phyloP scores from a whole-genome alignment of 2,329 filamentous ascomycete species.

The Trichoderma sp. region DNA sequence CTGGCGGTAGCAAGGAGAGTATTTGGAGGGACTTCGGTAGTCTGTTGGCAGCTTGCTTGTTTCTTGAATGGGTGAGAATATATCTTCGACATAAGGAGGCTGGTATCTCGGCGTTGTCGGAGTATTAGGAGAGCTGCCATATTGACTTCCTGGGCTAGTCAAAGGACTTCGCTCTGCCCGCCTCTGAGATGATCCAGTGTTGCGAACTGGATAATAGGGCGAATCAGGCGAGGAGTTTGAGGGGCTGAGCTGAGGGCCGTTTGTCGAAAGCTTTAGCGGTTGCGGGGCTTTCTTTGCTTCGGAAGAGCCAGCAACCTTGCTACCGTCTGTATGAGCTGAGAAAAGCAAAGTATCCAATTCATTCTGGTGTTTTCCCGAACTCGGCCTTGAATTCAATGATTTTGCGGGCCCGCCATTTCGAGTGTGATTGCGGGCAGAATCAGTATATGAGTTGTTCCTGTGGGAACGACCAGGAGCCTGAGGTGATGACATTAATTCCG shows the following conservation, averaged over 20 bases:
- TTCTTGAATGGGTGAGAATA: constrained; percentile 21
- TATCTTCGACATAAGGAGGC: constrained; percentile 35
- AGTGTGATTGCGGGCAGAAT: too few relatives aligned
- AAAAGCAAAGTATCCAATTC: not conserved
- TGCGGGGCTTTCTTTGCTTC: not conserved
- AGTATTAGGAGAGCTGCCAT: not conserved
- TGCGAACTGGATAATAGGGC: constrained; percentile 31
- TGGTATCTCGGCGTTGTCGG: constrained; percentile 28
- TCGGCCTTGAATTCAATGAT: not conserved
- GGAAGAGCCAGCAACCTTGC: not conserved
- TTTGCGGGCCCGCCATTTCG: not conserved
- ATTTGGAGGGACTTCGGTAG: not conserved
- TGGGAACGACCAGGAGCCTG: not conserved
- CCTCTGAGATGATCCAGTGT: constrained; percentile 33
- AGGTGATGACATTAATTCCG: not conserved
- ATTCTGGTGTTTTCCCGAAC: not conserved
- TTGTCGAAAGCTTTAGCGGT: not conserved
- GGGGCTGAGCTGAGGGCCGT: not conserved
- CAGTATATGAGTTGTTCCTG: not conserved
- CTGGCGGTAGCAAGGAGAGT: not conserved
- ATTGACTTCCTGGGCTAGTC: constrained; percentile 5
- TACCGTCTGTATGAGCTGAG: not conserved
- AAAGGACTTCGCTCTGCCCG: constrained; percentile 33
- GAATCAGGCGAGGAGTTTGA: constrained; percentile 22
- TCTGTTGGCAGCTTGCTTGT: not conserved